These are phyloP conservation scores for Aphanomyces euteiches DNA, from an alignment of 352 stramenopile genomes.

Conservation along the genomic window DNA sequence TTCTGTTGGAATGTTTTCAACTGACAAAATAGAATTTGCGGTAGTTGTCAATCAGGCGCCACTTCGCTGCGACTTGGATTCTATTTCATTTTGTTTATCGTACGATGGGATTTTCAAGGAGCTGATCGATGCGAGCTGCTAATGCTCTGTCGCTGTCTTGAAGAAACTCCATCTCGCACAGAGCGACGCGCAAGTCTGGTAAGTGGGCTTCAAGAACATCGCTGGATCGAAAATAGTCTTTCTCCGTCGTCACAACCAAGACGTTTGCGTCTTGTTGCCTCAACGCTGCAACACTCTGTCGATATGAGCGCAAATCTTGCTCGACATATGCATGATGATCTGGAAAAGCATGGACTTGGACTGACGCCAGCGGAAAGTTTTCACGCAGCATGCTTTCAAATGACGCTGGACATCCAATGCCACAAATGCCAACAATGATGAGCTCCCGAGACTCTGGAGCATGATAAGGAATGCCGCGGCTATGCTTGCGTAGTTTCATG, in stretches of 20 bases:
- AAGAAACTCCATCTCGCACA: constrained; percentile 43
- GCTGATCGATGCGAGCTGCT: not conserved
- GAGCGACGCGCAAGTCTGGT: constrained; percentile 36
- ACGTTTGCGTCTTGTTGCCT: constrained; percentile 21
- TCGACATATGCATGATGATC: constrained; percentile 56
- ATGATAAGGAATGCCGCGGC: not conserved
- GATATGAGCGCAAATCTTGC: constrained; percentile 41
- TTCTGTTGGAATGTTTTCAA: no score
- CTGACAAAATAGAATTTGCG: no score
- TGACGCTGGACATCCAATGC: constrained; percentile 63
- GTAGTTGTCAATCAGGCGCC: no score
- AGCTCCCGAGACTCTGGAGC: constrained; percentile 4
- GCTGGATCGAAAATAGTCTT: constrained; percentile 46
- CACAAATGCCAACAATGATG: constrained; percentile 47
- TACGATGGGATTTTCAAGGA: not conserved
- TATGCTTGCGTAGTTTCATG: not conserved
- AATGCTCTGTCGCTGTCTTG: constrained; percentile 33
- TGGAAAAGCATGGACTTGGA: constrained; percentile 51
- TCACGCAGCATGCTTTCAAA: constrained; percentile 44
- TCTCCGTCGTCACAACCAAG: constrained; percentile 63
- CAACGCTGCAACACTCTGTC: constrained; percentile 3
- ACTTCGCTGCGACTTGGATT: no score
- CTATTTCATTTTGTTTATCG: no score
- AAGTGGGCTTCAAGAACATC: constrained; percentile 27
- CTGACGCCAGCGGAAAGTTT: constrained; percentile 34